Conservation (phyloP, 2,329 filamentous ascomycete species). For the Paecilomyces formosus region DNA sequence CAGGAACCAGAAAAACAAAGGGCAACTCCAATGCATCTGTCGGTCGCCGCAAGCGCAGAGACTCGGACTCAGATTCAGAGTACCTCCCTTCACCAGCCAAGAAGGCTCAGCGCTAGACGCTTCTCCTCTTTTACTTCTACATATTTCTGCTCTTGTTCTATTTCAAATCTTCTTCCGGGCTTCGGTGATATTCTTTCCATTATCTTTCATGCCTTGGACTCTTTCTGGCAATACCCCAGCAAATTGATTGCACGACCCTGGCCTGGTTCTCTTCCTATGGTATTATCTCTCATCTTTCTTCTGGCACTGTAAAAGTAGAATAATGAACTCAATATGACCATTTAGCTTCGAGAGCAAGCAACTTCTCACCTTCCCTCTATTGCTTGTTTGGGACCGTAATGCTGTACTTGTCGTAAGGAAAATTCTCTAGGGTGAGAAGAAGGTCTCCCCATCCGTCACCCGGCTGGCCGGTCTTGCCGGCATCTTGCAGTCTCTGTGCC, state of each 20-base stretch:
- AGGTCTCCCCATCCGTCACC: slow-evolving; percentile 55
- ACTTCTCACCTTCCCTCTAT: neutral
- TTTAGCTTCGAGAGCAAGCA: neutral
- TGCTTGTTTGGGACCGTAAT: slow-evolving; percentile 32
- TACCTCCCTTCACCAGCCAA: slow-evolving; percentile 2
- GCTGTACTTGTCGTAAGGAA: slow-evolving; percentile 54
- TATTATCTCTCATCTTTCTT: neutral
- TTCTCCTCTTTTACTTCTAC: too few relatives aligned
- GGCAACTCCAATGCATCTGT: neutral
- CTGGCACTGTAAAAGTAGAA: neutral
- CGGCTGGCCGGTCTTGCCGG: slow-evolving; percentile 46
- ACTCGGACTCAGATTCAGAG: slow-evolving; percentile 4
- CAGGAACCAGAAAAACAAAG: neutral
- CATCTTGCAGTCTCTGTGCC: slow-evolving; percentile 28
- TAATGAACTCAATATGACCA: neutral
- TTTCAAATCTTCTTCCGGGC: neutral
- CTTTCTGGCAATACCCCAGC: neutral
- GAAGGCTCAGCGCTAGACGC: neutral
- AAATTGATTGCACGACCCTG: neutral
- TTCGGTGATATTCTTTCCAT: neutral
- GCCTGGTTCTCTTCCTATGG: neutral
- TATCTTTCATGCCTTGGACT: neutral
- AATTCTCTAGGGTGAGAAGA: slow-evolving; percentile 47
- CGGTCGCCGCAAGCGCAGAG: slow-evolving; percentile 4
- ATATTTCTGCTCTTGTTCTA: neutral